Conservation (phyloP, 2,329 filamentous ascomycete species). For the Paraconiothyrium sp. region DNA sequence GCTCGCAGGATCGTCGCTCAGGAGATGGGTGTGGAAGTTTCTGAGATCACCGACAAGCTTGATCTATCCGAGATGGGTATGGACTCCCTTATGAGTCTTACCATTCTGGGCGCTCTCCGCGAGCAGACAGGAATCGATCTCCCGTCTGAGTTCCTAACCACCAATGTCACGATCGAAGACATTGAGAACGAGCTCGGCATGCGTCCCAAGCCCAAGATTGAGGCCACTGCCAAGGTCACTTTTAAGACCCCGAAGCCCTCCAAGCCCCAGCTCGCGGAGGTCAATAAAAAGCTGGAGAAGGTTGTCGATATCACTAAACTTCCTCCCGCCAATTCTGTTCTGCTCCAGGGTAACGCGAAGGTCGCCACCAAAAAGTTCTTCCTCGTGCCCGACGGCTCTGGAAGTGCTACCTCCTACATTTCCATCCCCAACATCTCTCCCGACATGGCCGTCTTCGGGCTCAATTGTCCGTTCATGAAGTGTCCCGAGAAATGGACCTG, state of each 20-base stretch:
- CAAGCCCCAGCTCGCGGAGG: constrained; percentile 56
- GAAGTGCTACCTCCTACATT: constrained; percentile 74
- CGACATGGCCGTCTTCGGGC: constrained; percentile 61
- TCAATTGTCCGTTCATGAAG: constrained; percentile 78
- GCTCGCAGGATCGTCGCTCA: constrained; percentile 61
- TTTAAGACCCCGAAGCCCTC: constrained; percentile 24
- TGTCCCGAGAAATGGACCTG: constrained; percentile 71
- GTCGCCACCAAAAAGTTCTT: constrained; percentile 65
- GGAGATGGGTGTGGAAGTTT: constrained; percentile 73
- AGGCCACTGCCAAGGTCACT: constrained; percentile 32
- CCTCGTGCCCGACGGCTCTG: constrained; percentile 62
- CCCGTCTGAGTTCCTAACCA: constrained; percentile 65
- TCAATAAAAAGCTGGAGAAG: constrained; percentile 57
- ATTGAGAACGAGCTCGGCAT: constrained; percentile 72
- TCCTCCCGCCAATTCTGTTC: constrained; percentile 63
- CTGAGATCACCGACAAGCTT: constrained; percentile 63
- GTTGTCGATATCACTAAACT: constrained; percentile 54
- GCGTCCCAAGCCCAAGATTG: constrained; percentile 54
- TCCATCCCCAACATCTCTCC: constrained; percentile 64
- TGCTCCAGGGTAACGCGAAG: constrained; percentile 66
- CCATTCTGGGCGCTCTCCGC: constrained; percentile 60
- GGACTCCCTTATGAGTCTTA: constrained; percentile 64
- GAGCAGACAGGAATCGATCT: constrained; percentile 62
- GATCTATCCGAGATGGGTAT: constrained; percentile 69
- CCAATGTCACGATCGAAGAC: constrained; percentile 70